A percentile compares a stretch with the other conserved stretches of the same genome.
Evolutionary conservation across 208 protist species (phyloP).

Genomic region (Trypanosomatidae sp.): DNA sequence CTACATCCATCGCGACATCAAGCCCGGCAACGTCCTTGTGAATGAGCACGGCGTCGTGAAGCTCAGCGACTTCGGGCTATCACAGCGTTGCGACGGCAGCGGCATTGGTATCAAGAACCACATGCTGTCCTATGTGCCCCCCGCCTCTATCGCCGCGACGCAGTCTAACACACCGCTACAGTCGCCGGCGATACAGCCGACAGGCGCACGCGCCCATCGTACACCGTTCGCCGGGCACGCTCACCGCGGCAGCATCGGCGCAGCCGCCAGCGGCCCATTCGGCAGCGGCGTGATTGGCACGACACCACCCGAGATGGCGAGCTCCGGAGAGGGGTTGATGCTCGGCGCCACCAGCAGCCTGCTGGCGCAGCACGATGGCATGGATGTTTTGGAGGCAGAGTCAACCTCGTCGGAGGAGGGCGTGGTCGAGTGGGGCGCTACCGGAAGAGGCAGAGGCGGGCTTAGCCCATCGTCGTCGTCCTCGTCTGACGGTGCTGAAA

Average conservation of each 20-base stretch:
- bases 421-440: neutral
- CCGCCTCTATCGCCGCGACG: slow-evolving; percentile 22
- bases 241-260: slow-evolving; percentile 1
- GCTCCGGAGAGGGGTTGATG: neutral
- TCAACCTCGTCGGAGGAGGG: slow-evolving; percentile 17
- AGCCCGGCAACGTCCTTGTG: slow-evolving; percentile 90
- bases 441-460: neutral
- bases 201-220: neutral
- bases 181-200: slow-evolving; percentile 21
- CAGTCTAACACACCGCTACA: slow-evolving; percentile 35
- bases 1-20: slow-evolving; percentile 92
- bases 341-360: slow-evolving; percentile 15
- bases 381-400: slow-evolving; percentile 29
- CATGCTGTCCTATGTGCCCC: slow-evolving; percentile 18
- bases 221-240: neutral
- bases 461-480: slow-evolving; percentile 6
- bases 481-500: slow-evolving; percentile 13
- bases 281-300: neutral
- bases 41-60: slow-evolving; percentile 76
- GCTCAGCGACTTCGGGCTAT: slow-evolving; percentile 96
- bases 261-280: neutral
- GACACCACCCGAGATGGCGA: slow-evolving; percentile 13
- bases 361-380: slow-evolving; percentile 27
- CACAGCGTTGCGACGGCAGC: slow-evolving; percentile 46
- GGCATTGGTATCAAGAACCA: slow-evolving; percentile 29